phyloP scores from a whole-genome alignment of 306 rosid species.

The Pyrus betulifolia region DNA sequence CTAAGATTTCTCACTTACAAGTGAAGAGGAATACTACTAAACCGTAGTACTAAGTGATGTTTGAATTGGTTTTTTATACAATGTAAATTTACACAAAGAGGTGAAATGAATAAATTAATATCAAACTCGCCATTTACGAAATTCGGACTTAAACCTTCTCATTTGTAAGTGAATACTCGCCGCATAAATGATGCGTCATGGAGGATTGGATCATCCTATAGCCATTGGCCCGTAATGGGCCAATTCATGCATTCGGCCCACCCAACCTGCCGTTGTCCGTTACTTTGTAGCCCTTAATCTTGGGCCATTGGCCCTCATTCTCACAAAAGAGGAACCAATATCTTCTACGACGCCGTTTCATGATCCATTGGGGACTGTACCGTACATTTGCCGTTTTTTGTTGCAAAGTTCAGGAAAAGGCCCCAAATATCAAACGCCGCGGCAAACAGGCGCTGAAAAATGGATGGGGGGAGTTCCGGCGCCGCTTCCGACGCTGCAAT shows the following conservation, averaged over 20 bases:
- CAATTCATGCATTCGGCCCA: not conserved
- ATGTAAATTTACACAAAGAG: too few species aligned
- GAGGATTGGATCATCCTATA: too few species aligned
- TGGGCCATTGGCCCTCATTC: not conserved
- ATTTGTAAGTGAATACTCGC: too few species aligned
- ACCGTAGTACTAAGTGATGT: too few species aligned
- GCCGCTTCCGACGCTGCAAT: conserved; percentile 16
- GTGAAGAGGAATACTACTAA: too few species aligned
- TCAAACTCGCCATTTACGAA: too few species aligned
- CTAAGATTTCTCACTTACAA: too few species aligned
- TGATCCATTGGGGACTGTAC: not conserved
- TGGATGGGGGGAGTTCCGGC: conserved; percentile 34
- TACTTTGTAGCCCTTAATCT: not conserved
- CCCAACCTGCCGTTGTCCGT: not conserved
- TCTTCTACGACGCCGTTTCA: not conserved
- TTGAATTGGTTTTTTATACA: too few species aligned
- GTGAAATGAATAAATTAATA: too few species aligned
- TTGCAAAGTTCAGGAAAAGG: not conserved
- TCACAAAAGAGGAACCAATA: not conserved
- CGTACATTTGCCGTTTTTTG: not conserved
- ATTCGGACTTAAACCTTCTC: too few species aligned
- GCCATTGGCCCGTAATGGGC: not conserved
- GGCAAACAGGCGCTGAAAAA: conserved; percentile 6
- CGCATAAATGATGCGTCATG: too few species aligned
- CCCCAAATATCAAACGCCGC: not conserved